phyloP scores from a whole-genome alignment of 2,329 filamentous ascomycete species.

The Hymenoscyphus repandus region DNA sequence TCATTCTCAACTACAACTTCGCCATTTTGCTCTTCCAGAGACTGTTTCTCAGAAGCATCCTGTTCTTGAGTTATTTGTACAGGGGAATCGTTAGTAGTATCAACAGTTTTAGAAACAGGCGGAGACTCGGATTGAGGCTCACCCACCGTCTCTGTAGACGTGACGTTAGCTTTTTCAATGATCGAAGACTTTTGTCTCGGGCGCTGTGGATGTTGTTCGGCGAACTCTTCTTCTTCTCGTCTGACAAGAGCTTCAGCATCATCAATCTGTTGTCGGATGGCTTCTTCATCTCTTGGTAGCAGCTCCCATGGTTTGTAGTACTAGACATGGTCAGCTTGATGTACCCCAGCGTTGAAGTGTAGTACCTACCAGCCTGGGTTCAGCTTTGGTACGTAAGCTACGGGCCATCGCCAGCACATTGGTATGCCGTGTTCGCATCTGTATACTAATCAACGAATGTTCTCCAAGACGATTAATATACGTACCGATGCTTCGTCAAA shows the following conservation, averaged over 20 bases:
- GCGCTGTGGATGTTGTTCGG: conserved; percentile 38
- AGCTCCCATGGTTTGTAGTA: conserved; percentile 84
- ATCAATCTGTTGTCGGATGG: conserved; percentile 64
- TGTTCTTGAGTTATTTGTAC: conserved; percentile 25
- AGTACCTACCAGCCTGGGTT: conserved; percentile 67
- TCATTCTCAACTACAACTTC: conserved; percentile 79
- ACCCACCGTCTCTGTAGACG: conserved; percentile 38
- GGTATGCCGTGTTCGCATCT: conserved; percentile 63
- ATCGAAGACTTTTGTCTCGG: conserved; percentile 13
- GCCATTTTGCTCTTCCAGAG: conserved; percentile 62
- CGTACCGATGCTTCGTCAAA: conserved; percentile 72
- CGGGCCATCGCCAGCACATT: conserved; percentile 67
- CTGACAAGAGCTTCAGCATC: conserved; percentile 59
- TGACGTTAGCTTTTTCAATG: conserved; percentile 26
- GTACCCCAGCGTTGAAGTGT: not conserved
- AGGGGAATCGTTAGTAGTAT: conserved; percentile 35
- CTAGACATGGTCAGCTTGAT: conserved; percentile 39
- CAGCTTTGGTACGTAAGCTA: conserved; percentile 65
- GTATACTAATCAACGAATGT: conserved; percentile 3
- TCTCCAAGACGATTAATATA: not conserved
- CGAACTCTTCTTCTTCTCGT: conserved; percentile 60
- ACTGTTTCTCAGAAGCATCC: conserved; percentile 35
- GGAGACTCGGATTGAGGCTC: conserved; percentile 39
- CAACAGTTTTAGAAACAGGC: conserved; percentile 30
- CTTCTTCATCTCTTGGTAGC: conserved; percentile 61